Evolutionary conservation across 208 protist genomes (phyloP).

Genomic region (Plasmodiophora brassicae): DNA sequence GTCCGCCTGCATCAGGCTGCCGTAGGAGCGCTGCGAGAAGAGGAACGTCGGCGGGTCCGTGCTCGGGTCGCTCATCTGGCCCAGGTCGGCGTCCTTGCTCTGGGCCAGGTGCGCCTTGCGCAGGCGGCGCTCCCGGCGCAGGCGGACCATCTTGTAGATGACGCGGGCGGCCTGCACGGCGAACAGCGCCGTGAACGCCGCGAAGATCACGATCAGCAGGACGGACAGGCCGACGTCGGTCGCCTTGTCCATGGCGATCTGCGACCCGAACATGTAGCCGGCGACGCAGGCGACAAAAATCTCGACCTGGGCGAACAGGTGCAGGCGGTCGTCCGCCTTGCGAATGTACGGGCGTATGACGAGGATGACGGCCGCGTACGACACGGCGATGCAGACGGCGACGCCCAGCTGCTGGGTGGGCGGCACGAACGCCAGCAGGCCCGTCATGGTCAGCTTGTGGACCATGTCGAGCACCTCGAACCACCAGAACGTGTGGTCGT

Average conservation of each 20-base stretch:
- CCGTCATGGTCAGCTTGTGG: constrained; percentile 20
- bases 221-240: background rate
- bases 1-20: no score
- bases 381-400: background rate
- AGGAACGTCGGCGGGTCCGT: no score
- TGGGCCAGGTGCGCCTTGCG: no score
- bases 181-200: background rate
- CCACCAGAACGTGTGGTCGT: constrained; percentile 19
- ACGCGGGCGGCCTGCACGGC: background rate
- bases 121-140: background rate
- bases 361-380: background rate
- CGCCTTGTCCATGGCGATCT: background rate
- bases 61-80: no score
- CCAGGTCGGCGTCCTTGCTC: no score
- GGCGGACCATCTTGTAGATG: background rate
- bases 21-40: no score
- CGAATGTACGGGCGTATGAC: background rate
- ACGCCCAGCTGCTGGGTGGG: background rate
- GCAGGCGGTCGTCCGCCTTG: constrained; percentile 26
- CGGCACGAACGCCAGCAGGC: background rate
- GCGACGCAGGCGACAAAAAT: background rate
- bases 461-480: constrained; percentile 28
- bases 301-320: constrained; percentile 31
- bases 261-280: background rate
- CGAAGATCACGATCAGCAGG: background rate